Evolutionary conservation across 2,329 filamentous ascomycete species (phyloP).

Genomic region (Gnomoniopsis sp.): DNA sequence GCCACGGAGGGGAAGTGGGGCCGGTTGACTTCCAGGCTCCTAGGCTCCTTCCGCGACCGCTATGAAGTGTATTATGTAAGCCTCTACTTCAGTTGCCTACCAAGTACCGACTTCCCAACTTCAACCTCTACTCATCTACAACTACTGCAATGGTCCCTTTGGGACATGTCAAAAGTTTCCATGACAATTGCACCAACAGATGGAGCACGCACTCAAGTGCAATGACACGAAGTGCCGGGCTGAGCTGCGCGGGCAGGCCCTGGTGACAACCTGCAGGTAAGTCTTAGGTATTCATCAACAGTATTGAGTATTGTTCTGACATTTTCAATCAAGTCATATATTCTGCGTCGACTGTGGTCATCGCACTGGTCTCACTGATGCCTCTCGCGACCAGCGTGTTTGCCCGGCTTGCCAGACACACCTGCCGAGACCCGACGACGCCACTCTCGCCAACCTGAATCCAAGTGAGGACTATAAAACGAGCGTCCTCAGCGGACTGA

Average conservation of each 20-base stretch:
- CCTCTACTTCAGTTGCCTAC: too few species aligned
- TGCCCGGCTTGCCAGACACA: constrained; percentile 76
- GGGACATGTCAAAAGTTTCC: neutral
- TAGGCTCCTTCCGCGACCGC: too few species aligned
- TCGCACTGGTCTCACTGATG: constrained; percentile 56
- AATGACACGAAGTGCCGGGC: constrained; percentile 75
- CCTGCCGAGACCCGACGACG: constrained; percentile 71
- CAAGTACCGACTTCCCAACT: neutral
- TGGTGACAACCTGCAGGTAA: constrained; percentile 88
- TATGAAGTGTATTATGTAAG: neutral
- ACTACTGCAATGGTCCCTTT: neutral
- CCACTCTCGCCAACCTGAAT: constrained; percentile 66
- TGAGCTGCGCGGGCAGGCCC: constrained; percentile 65
- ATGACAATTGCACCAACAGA: constrained; percentile 29
- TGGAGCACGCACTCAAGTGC: constrained; percentile 76
- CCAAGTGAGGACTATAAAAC: constrained; percentile 89
- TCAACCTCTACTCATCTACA: neutral
- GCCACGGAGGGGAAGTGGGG: neutral
- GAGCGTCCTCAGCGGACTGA: constrained; percentile 77
- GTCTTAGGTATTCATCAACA: neutral
- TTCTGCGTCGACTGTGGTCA: constrained; percentile 78
- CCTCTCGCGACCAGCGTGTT: constrained; percentile 44
- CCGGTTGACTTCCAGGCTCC: neutral
- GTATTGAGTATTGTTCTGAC: constrained; percentile 10
- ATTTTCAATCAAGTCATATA: constrained; percentile 60